phyloP scores from a whole-genome alignment of 257 asterid species.

The Nicotiana attenuata region DNA sequence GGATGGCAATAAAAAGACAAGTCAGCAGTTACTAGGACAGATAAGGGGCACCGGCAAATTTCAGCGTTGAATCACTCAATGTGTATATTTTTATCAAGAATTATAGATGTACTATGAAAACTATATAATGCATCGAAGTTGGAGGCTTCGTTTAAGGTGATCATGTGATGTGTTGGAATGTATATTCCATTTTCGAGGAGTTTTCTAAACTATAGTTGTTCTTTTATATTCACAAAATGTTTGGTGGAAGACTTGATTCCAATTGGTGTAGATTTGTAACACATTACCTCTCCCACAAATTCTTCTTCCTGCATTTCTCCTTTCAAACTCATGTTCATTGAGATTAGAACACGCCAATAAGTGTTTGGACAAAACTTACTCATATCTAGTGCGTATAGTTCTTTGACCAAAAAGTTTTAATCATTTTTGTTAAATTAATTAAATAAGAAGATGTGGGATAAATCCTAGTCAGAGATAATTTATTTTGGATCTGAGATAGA shows the following conservation, averaged over 20 bases:
- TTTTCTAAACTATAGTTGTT: neutral
- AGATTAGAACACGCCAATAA: too few relatives aligned
- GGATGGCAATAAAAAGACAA: neutral
- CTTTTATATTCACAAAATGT: neutral
- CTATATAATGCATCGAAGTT: neutral
- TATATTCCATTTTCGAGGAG: neutral
- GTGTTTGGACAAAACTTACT: too few relatives aligned
- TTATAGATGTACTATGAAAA: neutral
- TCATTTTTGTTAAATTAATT: too few relatives aligned
- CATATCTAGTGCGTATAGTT: too few relatives aligned
- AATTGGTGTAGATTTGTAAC: neutral
- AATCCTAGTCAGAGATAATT: too few relatives aligned
- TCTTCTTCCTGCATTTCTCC: too few relatives aligned
- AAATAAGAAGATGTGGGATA: too few relatives aligned
- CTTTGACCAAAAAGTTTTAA: too few relatives aligned
- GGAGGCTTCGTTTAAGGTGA: neutral
- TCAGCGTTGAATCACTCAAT: neutral
- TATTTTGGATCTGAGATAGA: too few relatives aligned
- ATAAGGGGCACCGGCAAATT: neutral
- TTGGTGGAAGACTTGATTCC: neutral
- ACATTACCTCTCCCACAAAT: neutral
- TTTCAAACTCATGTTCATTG: too few relatives aligned
- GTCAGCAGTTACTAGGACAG: constrained; percentile 5
- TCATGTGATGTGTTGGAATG: constrained; percentile 5
- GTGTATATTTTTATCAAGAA: neutral